A percentile compares a stretch with the other conserved stretches of the same genome.
These are phyloP conservation scores for Gossypium davidsonii DNA, from an alignment of 441 rosid species.

Conservation along the genomic window DNA sequence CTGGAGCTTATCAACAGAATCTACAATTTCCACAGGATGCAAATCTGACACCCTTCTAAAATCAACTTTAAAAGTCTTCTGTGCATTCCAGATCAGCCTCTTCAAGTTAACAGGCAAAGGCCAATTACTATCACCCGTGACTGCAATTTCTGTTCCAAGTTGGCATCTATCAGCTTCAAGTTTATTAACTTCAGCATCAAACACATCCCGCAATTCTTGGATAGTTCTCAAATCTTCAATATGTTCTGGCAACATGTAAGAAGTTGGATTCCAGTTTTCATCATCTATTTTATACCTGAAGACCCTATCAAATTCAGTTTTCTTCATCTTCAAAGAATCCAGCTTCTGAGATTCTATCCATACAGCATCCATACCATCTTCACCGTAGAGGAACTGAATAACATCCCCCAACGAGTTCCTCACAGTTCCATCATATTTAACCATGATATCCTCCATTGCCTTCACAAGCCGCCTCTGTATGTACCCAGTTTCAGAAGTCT, in stretches of 20 bases:
- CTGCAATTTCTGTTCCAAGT: slow-evolving; percentile 84
- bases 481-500: slow-evolving; percentile 98
- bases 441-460: slow-evolving; percentile 99
- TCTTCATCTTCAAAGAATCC: slow-evolving; percentile 86
- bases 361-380: slow-evolving; percentile 98
- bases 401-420: slow-evolving; percentile 97
- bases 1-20: slow-evolving; percentile 93
- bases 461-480: slow-evolving; percentile 97
- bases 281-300: slow-evolving; percentile 80
- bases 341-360: slow-evolving; percentile 95
- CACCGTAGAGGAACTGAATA: slow-evolving; percentile 96
- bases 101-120: slow-evolving; percentile 87
- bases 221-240: slow-evolving; percentile 84
- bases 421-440: slow-evolving; percentile 96
- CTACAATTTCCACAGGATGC: slow-evolving; percentile 97
- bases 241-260: slow-evolving; percentile 62
- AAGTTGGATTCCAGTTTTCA: slow-evolving; percentile 70
- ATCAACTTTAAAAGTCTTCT: slow-evolving; percentile 88
- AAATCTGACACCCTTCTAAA: slow-evolving; percentile 73
- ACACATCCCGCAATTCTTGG: slow-evolving; percentile 77
- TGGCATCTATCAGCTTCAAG: slow-evolving; percentile 74
- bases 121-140: slow-evolving; percentile 83
- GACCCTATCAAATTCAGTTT: slow-evolving; percentile 61
- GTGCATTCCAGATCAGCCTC: slow-evolving; percentile 93
- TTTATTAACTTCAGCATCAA: slow-evolving; percentile 84